Evolutionary conservation across 1,139 yeast genomes (phyloP), one percentile per base, ranked within the genome.

Genomic region (Hyphopichia wangnamkhiaoensis): DNA sequence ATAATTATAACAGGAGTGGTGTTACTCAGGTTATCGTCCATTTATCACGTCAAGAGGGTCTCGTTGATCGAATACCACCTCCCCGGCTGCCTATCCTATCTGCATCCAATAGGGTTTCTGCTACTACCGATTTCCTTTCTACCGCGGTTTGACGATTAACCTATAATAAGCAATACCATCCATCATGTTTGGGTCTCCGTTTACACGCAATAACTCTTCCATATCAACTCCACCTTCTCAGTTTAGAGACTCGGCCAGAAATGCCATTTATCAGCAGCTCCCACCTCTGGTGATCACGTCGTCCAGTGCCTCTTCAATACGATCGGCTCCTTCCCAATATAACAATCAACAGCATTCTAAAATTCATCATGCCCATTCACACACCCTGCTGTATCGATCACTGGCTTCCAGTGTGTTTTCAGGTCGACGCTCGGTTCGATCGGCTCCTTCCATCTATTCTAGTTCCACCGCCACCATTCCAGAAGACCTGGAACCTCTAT

Each of bases 391-490:
- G 50, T 56, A 54, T 37, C 55, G 59, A 27, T 59, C 65, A 40
- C 65, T 58, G 66, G 59, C 62, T 10, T 56, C 59, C 45, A 56
- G 63, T 30, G 58, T 64, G 3, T 67, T 69, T 43, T 54, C 63
- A 38, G 63, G 68, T 18, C 67, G 65, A 42, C 48, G 76, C 28
- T 63, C 72, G 5, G 71, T 70, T 9, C 53, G 77, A 21, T 63
- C 71, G 7, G 76, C 76, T 0, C 77, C 76, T 2, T 67, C 73
- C 17, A 57, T 70, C 24, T 71, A 70, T 47, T 66, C 74, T 29
- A 56, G 61, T 34, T 65, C 72, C 18, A 70, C 76, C 1, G 76
- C 72, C 26, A 72, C 77, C 14, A 71, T 72, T 27, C 78, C 78
- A 2, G 78, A 71, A 50, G 76, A 72, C 45, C 55, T 66, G 39